Evolutionary conservation across 768 basidiomycete species (phyloP).

Genomic region (Mycena capillaripes): DNA sequence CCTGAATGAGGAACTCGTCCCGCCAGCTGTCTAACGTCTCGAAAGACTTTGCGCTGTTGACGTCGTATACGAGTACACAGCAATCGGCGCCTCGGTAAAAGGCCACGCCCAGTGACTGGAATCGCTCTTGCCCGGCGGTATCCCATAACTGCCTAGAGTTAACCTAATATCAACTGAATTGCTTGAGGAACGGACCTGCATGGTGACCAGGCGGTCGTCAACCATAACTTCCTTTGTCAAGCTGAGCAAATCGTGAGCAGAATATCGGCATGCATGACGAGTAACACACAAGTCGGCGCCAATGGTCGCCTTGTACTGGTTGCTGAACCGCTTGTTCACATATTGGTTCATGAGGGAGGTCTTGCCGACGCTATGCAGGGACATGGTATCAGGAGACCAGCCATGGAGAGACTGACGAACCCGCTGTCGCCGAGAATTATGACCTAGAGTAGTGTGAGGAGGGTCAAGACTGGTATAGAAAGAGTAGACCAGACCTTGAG

Average conservation of each 20-base stretch:
- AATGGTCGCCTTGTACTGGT: conserved; percentile 99
- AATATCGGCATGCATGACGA: conserved; percentile 27
- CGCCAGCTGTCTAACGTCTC: conserved; percentile 99
- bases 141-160: conserved; percentile 86
- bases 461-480: neutral
- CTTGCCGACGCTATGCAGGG: conserved; percentile 87
- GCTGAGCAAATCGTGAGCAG: conserved; percentile 59
- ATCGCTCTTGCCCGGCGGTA: conserved; percentile 99
- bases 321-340: conserved; percentile 99
- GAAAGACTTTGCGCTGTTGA: conserved; percentile 98
- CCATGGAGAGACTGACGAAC: conserved; percentile 60
- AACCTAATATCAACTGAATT: neutral
- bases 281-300: conserved; percentile 92
- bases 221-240: conserved; percentile 99
- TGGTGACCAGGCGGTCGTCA: conserved; percentile 97
- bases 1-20: conserved; percentile 99
- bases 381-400: conserved; percentile 33
- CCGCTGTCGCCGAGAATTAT: conserved; percentile 99
- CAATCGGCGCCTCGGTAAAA: conserved; percentile 99
- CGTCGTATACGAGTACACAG: conserved; percentile 99
- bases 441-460: conserved; percentile 68
- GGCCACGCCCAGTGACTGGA: conserved; percentile 98
- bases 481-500: conserved; percentile 71
- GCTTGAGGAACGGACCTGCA: conserved; percentile 80
- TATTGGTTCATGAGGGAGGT: conserved; percentile 99